Conservation (phyloP, 108 stramenopile species). For the Skeletonema marinoi region DNA sequence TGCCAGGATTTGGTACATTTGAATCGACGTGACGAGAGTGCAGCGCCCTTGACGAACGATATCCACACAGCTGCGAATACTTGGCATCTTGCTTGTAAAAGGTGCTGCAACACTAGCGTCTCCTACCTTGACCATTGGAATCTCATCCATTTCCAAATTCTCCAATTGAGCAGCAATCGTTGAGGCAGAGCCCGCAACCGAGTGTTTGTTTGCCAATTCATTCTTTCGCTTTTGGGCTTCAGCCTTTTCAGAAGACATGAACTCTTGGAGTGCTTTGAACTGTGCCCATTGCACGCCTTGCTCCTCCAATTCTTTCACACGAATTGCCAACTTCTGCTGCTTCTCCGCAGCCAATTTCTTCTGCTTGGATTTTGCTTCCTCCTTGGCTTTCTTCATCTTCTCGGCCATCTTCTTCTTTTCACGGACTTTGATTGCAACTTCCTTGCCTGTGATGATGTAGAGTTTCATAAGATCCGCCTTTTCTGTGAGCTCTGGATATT, state of each 20-base stretch:
- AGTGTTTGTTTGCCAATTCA: conserved; percentile 43
- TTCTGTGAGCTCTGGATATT: conserved; percentile 81
- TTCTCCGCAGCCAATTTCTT: conserved; percentile 61
- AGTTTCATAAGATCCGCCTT: conserved; percentile 85
- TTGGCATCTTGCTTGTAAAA: conserved; percentile 96
- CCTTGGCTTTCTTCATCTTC: conserved; percentile 60
- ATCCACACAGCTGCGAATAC: conserved; percentile 94
- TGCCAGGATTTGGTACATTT: conserved; percentile 97
- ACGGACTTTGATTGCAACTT: conserved; percentile 65
- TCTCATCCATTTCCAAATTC: conserved; percentile 77
- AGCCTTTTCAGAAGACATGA: conserved; percentile 67
- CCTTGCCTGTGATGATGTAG: conserved; percentile 79
- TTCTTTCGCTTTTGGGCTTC: conserved; percentile 68
- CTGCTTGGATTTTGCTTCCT: conserved; percentile 62
- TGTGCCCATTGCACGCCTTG: conserved; percentile 85
- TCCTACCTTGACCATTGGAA: conserved; percentile 94
- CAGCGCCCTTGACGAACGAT: conserved; percentile 95
- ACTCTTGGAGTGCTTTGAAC: conserved; percentile 87
- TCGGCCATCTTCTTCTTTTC: conserved; percentile 55
- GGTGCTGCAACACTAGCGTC: conserved; percentile 97
- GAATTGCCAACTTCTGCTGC: conserved; percentile 58
- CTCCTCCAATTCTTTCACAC: conserved; percentile 78
- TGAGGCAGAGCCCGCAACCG: conserved; percentile 73
- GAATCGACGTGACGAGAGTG: conserved; percentile 87
- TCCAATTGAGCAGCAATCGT: conserved; percentile 77